phyloP scores from a whole-genome alignment of 306 rosid species.

The Cucurbita pepo region DNA sequence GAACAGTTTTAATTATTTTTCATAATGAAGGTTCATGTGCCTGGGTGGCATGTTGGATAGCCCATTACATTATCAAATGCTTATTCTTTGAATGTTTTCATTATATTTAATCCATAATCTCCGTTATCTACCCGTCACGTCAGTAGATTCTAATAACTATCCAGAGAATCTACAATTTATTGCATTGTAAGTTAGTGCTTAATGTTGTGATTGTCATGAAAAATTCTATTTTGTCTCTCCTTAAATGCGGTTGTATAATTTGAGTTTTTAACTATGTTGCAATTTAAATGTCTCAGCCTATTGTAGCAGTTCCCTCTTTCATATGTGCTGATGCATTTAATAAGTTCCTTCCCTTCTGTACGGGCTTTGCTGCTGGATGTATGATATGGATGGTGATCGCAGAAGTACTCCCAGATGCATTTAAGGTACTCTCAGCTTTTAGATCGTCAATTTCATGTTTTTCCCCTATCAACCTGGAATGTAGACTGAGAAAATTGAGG shows the following conservation, averaged over 20 bases:
- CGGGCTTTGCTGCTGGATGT: constrained; percentile 99
- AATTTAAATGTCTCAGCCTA: constrained; percentile 47
- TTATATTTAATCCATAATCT: not conserved
- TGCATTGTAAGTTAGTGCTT: not conserved
- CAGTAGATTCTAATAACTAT: not conserved
- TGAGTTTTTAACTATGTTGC: not conserved
- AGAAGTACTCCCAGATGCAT: constrained; percentile 98
- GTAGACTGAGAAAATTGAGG: not conserved
- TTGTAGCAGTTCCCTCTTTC: constrained; percentile 96
- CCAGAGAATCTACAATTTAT: not conserved
- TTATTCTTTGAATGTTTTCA: not conserved
- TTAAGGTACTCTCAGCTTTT: constrained; percentile 40
- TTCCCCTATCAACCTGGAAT: not conserved
- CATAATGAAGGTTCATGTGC: not conserved
- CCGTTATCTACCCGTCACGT: not conserved
- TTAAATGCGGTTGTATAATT: not conserved
- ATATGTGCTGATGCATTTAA: constrained; percentile 93
- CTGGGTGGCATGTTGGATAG: not conserved
- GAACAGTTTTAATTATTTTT: not conserved
- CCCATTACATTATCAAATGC: no score
- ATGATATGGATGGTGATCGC: constrained; percentile 99
- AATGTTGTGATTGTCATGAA: not conserved
- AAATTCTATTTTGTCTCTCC: not conserved
- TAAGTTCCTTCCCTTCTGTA: constrained; percentile 92
- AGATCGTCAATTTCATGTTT: not conserved